A percentile compares a stretch with the other conserved stretches of the same genome.
phyloP scores from a whole-genome alignment of 1,139 yeast genomes.

The Pneumocystis carinii region DNA sequence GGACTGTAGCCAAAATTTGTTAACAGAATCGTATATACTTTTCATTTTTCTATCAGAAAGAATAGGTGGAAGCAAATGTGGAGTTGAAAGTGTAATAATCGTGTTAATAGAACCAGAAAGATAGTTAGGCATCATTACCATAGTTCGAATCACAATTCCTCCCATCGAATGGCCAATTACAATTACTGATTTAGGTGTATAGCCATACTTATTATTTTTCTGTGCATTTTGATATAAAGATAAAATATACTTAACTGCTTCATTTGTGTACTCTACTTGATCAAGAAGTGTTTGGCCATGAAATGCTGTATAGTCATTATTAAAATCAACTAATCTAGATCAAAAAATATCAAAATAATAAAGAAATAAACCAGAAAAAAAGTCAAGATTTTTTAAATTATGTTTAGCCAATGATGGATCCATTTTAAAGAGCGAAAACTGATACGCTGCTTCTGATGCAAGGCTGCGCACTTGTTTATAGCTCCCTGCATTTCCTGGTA shows the following conservation, averaged over 20 bases:
- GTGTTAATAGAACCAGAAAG: conserved; percentile 59
- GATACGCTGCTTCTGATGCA: conserved; percentile 46
- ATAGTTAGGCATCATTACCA: conserved; percentile 69
- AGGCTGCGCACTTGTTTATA: conserved; percentile 78
- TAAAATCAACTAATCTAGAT: conserved; percentile 56
- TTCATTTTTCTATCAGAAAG: conserved; percentile 85
- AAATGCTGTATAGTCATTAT: conserved; percentile 91
- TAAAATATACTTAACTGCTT: conserved; percentile 64
- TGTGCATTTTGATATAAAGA: conserved; percentile 37
- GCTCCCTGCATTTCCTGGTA: conserved; percentile 97
- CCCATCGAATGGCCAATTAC: conserved; percentile 94
- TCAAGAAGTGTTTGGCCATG: conserved; percentile 88
- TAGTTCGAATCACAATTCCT: conserved; percentile 74
- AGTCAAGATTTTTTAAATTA: conserved; percentile 15
- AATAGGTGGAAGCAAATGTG: conserved; percentile 88
- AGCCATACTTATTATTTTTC: conserved; percentile 15
- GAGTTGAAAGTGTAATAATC: conserved; percentile 75
- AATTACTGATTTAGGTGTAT: conserved; percentile 53
- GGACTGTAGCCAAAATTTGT: conserved; percentile 67
- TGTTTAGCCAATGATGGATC: conserved; percentile 3
- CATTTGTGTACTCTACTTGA: conserved; percentile 86
- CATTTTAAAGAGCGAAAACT: conserved; percentile 12
- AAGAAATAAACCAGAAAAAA: conserved; percentile 12
- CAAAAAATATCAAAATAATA: conserved; percentile 46
- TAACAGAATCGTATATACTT: conserved; percentile 56